These are phyloP conservation scores for Canavalia ensiformis DNA, from an alignment of 306 rosid species.

Conservation along the genomic window DNA sequence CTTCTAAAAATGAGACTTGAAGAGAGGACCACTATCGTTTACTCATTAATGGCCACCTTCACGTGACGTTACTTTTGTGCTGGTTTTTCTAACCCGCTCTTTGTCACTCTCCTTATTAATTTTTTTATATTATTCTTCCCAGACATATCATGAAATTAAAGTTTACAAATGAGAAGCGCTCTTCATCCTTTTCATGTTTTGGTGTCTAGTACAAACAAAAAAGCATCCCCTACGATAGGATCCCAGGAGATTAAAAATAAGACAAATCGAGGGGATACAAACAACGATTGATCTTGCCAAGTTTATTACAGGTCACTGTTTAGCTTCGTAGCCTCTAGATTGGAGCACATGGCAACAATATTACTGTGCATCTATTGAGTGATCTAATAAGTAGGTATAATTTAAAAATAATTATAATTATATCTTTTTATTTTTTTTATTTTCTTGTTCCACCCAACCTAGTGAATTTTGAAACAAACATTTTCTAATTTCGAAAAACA, in stretches of 20 bases:
- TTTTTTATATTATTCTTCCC: background rate
- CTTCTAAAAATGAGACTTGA: too few species aligned
- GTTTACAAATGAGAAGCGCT: background rate
- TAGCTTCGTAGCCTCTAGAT: background rate
- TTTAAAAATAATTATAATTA: too few species aligned
- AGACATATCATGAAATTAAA: background rate
- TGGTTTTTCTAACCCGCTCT: background rate
- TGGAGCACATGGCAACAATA: background rate
- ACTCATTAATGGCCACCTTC: too few species aligned
- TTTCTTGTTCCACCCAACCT: too few species aligned
- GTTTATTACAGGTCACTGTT: background rate
- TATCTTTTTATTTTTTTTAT: too few species aligned
- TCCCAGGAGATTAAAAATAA: background rate
- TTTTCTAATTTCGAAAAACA: too few species aligned
- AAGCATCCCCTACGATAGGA: background rate
- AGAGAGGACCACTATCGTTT: too few species aligned
- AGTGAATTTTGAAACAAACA: too few species aligned
- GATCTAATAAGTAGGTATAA: too few species aligned
- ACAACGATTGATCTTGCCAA: background rate
- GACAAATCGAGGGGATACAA: background rate
- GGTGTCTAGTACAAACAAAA: background rate
- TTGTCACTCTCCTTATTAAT: background rate
- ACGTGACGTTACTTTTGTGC: too few species aligned
- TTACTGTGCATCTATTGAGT: background rate
- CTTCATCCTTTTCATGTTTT: slow-evolving; percentile 23